A percentile compares a stretch with the other conserved stretches of the same genome.
Evolutionary conservation across 1,284 basidiomycete species (phyloP).

Genomic region (Sparassis latifolia): DNA sequence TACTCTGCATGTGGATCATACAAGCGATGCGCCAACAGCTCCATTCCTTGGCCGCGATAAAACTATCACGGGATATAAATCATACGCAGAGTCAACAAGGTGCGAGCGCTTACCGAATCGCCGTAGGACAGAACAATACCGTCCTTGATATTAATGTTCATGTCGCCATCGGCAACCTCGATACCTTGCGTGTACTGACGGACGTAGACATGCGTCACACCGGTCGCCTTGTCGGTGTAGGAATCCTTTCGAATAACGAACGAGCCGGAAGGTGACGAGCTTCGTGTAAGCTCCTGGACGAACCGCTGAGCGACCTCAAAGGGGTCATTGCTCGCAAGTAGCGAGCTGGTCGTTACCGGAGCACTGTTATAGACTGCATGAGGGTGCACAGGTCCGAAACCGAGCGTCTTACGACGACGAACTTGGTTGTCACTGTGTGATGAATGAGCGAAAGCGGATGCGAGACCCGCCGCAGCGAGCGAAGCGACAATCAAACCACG

Average conservation of each 20-base stretch:
- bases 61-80: constrained; percentile 38
- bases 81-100: constrained; percentile 1
- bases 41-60: constrained; percentile 48
- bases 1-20: constrained; percentile 51
- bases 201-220: constrained; percentile 81
- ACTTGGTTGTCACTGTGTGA: constrained; percentile 17
- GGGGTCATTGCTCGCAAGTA: constrained; percentile 40
- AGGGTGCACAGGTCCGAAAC: constrained; percentile 71
- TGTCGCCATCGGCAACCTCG: constrained; percentile 83
- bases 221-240: constrained; percentile 79
- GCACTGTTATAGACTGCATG: constrained; percentile 64
- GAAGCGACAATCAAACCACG: constrained; percentile 30
- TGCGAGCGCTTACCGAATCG: constrained; percentile 54
- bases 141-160: constrained; percentile 86
- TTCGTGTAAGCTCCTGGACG: constrained; percentile 40
- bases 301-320: constrained; percentile 57
- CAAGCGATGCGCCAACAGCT: constrained; percentile 23
- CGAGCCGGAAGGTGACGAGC: constrained; percentile 32
- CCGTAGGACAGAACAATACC: constrained; percentile 78
- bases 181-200: constrained; percentile 78
- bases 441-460: constrained; percentile 21
- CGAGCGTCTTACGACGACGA: constrained; percentile 66
- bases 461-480: constrained; percentile 25
- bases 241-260: constrained; percentile 73
- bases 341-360: constrained; percentile 37